These are phyloP conservation scores for Mortierella sp. DNA, from an alignment of 371 early-diverging fungal species.

Conservation along the genomic window DNA sequence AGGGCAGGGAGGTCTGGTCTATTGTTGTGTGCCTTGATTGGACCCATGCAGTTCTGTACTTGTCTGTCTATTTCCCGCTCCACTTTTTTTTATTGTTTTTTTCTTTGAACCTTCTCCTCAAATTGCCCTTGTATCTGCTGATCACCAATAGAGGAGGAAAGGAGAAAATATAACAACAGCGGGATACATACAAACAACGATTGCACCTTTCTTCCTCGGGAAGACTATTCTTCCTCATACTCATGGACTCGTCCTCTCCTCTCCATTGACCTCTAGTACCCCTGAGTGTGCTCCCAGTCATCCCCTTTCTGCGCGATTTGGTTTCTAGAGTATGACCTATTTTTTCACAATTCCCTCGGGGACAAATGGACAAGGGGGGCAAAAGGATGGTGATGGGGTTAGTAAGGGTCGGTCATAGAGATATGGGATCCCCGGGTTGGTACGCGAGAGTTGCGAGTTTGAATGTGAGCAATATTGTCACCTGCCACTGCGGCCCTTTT, in stretches of 20 bases:
- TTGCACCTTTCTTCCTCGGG: not conserved
- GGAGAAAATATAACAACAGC: not conserved
- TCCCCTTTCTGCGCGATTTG: not conserved
- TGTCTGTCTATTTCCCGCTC: slow-evolving; percentile 10
- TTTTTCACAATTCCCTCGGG: not conserved
- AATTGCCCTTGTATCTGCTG: not conserved
- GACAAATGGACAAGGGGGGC: not conserved
- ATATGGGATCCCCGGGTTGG: not conserved
- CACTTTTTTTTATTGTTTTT: not conserved
- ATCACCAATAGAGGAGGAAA: not conserved
- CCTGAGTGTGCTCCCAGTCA: not conserved
- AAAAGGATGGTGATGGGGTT: too few relatives aligned
- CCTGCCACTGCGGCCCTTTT: not conserved
- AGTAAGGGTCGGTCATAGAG: too few relatives aligned
- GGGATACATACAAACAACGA: not conserved
- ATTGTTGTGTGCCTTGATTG: not conserved
- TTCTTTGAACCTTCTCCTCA: not conserved
- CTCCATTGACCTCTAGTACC: not conserved
- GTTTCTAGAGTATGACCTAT: not conserved
- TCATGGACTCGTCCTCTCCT: not conserved
- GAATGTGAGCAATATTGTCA: not conserved
- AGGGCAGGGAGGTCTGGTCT: not conserved
- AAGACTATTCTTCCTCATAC: not conserved
- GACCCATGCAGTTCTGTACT: too few relatives aligned
- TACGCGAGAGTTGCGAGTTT: not conserved